Percentiles rank a stretch among this genome's conserved stretches.
phyloP scores from a whole-genome alignment of 805 yeast species.

The Alloascoidea hylecoeti region DNA sequence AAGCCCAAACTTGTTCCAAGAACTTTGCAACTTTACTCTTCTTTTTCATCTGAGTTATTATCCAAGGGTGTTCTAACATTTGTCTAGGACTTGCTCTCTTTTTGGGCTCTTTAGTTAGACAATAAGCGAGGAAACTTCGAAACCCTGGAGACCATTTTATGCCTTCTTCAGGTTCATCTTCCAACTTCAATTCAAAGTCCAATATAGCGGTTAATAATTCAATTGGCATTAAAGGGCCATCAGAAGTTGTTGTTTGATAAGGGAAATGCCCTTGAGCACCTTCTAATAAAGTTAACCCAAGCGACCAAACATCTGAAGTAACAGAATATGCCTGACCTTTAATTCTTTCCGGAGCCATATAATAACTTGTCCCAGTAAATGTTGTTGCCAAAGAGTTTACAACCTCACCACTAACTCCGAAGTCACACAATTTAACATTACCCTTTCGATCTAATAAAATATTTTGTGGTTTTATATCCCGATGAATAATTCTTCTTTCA shows the following conservation, averaged over 20 bases:
- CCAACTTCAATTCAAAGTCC: constrained; percentile 23
- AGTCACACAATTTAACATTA: constrained; percentile 86
- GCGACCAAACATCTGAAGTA: constrained; percentile 92
- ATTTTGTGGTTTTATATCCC: constrained; percentile 95
- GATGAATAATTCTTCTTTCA: constrained; percentile 76
- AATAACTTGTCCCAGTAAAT: constrained; percentile 92
- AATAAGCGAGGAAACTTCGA: constrained; percentile 67
- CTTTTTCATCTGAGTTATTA: constrained; percentile 57
- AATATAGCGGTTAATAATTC: constrained; percentile 74
- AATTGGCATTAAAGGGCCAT: constrained; percentile 59
- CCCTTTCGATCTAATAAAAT: constrained; percentile 66
- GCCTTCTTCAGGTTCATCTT: constrained; percentile 62
- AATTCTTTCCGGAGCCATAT: constrained; percentile 98
- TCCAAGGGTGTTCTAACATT: constrained; percentile 91
- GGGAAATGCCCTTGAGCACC: constrained; percentile 93
- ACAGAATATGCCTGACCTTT: constrained; percentile 93
- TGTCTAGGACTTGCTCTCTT: constrained; percentile 89
- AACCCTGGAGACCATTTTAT: constrained; percentile 76
- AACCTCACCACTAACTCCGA: constrained; percentile 96
- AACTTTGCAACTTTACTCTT: constrained; percentile 79
- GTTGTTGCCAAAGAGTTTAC: constrained; percentile 93
- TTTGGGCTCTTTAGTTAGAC: constrained; percentile 57
- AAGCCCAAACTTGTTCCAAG: constrained; percentile 64
- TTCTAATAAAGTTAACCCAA: constrained; percentile 83
- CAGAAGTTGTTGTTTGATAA: constrained; percentile 31